Evolutionary conservation across 257 asterid species (phyloP).

Genomic region (Linaria vulgaris): DNA sequence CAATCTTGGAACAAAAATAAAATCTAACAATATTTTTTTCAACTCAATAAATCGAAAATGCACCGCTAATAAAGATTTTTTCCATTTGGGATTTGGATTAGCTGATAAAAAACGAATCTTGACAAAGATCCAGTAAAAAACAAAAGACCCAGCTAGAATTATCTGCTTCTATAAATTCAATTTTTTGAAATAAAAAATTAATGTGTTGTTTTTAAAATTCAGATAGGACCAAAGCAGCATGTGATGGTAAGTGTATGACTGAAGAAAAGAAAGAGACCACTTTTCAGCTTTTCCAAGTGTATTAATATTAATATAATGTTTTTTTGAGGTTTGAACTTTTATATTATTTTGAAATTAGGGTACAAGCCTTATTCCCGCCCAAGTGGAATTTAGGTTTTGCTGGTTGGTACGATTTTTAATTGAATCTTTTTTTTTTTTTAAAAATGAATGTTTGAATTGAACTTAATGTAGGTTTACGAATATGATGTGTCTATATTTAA

Average conservation of each 20-base stretch:
- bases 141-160: conserved; percentile 1
- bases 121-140: conserved; percentile 32
- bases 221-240: conserved; percentile 50
- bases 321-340: conserved; percentile 16
- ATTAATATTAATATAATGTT: not conserved
- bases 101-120: conserved; percentile 17
- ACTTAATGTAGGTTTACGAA: too few relatives aligned
- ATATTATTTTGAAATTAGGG: conserved; percentile 35
- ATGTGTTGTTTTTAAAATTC: not conserved
- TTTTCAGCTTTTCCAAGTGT: conserved; percentile 26
- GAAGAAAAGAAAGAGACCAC: conserved; percentile 32
- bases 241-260: conserved; percentile 44
- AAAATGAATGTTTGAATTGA: too few relatives aligned
- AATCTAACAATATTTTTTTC: not conserved
- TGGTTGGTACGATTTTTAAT: too few relatives aligned
- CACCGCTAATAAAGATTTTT: conserved; percentile 11
- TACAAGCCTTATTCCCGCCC: conserved; percentile 51
- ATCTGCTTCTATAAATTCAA: conserved; percentile 6
- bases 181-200: not conserved
- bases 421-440: too few relatives aligned
- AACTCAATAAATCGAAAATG: conserved; percentile 10
- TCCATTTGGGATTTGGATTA: conserved; percentile 27
- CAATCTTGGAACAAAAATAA: conserved; percentile 29
- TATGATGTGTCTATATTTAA: too few relatives aligned
- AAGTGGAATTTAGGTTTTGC: not conserved